Evolutionary conservation across 2,329 filamentous ascomycete species (phyloP), one percentile per base, ranked within the genome.

Genomic region (Cladosporium sp.): DNA sequence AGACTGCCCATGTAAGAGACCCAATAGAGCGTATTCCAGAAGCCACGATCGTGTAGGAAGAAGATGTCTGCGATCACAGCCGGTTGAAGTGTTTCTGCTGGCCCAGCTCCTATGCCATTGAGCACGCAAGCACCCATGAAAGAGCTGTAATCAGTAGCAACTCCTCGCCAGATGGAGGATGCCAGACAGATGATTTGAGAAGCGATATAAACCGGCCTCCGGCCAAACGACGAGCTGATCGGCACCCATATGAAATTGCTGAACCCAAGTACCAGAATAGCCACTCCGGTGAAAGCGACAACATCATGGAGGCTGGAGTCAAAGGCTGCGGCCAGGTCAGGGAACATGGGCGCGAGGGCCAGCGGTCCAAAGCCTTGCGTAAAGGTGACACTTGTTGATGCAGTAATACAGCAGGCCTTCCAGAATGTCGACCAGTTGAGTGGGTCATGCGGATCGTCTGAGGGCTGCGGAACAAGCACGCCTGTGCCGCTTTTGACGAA

Each of bases 11-110:
- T 83, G 63, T 84, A 85, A 11, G 77, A 70, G 0, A 76, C 76
- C 68, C 82, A 85, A 61, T 85, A 85, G 0, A 80, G 59, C 0
- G 79, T 81, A 56, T 80, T 80, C 69, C 76, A 84, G 56, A 78
- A 80, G 6, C 83, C 82, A 51, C 83, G 74, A 43, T 85, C 80
- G 47, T 66, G 62, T 8, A 86, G 69, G 65, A 86, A 85, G 61
- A 81, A 80, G 9, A 84, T 75, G 58, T 85, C 82, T 3, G 82
- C 79, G 58, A 85, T 84, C 47, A 85, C 75, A 24, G 78, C 75
- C 1, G 81, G 82, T 67, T 82, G 79, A 2, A 80, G 74, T 0
- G 80, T 84, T 68, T 86, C 81, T 2, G 78, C 76, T 5, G 82
- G 80, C 1, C 80, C 82, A 43, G 80, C 80, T 5, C 78, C 82